Evolutionary conservation across 2,329 filamentous ascomycete genomes (phyloP).

Genomic region (Alternaria angustiovoidea): DNA sequence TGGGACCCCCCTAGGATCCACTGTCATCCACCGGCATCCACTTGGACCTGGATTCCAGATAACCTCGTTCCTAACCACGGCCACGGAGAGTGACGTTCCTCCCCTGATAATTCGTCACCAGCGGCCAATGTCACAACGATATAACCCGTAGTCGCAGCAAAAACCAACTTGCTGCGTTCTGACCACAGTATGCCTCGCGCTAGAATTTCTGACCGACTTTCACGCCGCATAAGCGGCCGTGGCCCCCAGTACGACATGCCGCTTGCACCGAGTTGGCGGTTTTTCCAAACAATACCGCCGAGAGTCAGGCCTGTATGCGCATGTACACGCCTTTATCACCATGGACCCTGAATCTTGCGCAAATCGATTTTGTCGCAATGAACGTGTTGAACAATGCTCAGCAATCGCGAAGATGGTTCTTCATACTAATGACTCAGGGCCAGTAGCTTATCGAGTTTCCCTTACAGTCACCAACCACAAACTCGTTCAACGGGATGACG

Average conservation of each 20-base stretch:
- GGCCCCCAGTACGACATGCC: constrained; percentile 5
- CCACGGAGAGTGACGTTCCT: constrained; percentile 4
- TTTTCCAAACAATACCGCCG: not conserved
- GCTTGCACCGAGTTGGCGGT: constrained; percentile 10
- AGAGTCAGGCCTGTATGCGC: constrained; percentile 3
- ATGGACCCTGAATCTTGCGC: not conserved
- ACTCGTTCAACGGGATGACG: not conserved
- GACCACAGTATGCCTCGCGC: constrained; percentile 9
- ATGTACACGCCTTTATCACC: not conserved
- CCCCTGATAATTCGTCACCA: constrained; percentile 1
- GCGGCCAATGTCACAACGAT: not conserved
- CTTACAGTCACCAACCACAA: not conserved
- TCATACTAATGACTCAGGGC: not conserved
- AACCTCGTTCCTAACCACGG: constrained; percentile 4
- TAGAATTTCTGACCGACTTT: constrained; percentile 10
- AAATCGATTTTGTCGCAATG: not conserved
- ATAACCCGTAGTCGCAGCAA: not conserved
- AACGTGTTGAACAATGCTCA: not conserved
- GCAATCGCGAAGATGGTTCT: not conserved
- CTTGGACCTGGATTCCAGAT: constrained; percentile 4
- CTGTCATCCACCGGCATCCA: constrained; percentile 12
- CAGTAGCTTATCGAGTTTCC: not conserved
- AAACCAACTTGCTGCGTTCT: not conserved
- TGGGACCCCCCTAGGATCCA: constrained; percentile 2
- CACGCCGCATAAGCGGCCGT: constrained; percentile 6